Evolutionary conservation across 352 stramenopile species (phyloP), one percentile per base, ranked within the genome.

Genomic region (Phytophthora constricta): DNA sequence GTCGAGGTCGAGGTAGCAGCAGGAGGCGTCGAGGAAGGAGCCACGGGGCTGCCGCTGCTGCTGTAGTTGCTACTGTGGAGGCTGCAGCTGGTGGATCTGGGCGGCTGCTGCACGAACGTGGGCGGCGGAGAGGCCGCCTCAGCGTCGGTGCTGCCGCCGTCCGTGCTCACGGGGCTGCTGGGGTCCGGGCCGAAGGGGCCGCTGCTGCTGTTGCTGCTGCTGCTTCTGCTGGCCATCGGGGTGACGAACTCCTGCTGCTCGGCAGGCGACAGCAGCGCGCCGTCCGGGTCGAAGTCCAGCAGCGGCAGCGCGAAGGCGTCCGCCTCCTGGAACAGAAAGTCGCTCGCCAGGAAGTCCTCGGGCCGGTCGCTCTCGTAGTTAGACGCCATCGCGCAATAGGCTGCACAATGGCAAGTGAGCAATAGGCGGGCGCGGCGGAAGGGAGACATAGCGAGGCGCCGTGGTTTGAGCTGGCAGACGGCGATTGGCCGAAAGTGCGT

Each of bases 71-170:
- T 45, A 45, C 11, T 58, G 4, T 42, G 51, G 23, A 13, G 55
- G 45, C 19, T 61, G 27, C 26, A 42, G 28, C 16, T 45, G 26
- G 22, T 63, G 11, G 33, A 39, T 42, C 45, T 63, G 45, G 49
- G 27, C 4, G 48, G 48, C 31, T 80, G 62, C 13, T 74, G 57
- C 2, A 19, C 49, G 28, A 78, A 80, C 22, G 66, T 60, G 11
- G 80, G 72, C 34, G 77, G 70, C 0, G 80, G 79, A n/a, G 81
- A 86, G 20, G 75, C 72, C 49, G 77, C 59, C 46, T 91, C 79
- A 4, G 64, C 67, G 58, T 87, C 75, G 19, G 77, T 84, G 46
- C 70, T 86, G 55, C 77, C 65, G 58, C 82, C 79, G 37, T 87
- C 81, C 3, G 65, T 79, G 42, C 70, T 66, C 42, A 74, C 69